These are phyloP conservation scores for Cryoendolithus antarcticus DNA, from an alignment of 2,329 filamentous ascomycete genomes.

Conservation along the genomic window DNA sequence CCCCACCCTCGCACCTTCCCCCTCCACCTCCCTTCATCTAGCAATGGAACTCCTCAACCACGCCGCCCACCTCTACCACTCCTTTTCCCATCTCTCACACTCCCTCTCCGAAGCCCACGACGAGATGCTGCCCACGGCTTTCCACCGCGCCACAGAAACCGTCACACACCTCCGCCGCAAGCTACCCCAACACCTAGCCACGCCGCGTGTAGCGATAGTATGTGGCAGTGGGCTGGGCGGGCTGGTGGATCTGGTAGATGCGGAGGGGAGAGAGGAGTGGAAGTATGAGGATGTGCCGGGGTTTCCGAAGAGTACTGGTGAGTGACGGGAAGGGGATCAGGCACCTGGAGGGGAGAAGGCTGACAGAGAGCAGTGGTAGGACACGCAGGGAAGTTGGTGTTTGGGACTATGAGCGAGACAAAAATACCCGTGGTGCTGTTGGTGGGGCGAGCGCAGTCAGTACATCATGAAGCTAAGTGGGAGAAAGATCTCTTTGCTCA, in stretches of 20 bases:
- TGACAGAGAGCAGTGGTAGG: conserved; percentile 36
- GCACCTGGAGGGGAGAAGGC: conserved; percentile 3
- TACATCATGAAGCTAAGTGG: conserved; percentile 7
- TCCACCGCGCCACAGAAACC: conserved; percentile 37
- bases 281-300: conserved; percentile 48
- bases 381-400: conserved; percentile 54
- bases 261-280: conserved; percentile 38
- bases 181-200: conserved; percentile 38
- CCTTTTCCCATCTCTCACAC: conserved; percentile 18
- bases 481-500: conserved; percentile 1
- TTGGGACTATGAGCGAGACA: conserved; percentile 43
- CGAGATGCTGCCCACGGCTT: conserved; percentile 24
- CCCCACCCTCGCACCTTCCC: neutral
- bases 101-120: conserved; percentile 20
- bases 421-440: conserved; percentile 48
- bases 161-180: conserved; percentile 36
- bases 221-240: conserved; percentile 54
- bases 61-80: conserved; percentile 21
- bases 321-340: conserved; percentile 10
- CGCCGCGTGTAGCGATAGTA: conserved; percentile 48
- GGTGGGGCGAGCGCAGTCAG: conserved; percentile 53
- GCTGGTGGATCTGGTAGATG: conserved; percentile 44
- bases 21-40: neutral
- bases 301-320: conserved; percentile 50
- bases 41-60: conserved; percentile 18